Evolutionary conservation across 176 grass and related monocot genomes (phyloP), one percentile per base, ranked within the genome.

Genomic region (Rhynchospora breviuscula): DNA sequence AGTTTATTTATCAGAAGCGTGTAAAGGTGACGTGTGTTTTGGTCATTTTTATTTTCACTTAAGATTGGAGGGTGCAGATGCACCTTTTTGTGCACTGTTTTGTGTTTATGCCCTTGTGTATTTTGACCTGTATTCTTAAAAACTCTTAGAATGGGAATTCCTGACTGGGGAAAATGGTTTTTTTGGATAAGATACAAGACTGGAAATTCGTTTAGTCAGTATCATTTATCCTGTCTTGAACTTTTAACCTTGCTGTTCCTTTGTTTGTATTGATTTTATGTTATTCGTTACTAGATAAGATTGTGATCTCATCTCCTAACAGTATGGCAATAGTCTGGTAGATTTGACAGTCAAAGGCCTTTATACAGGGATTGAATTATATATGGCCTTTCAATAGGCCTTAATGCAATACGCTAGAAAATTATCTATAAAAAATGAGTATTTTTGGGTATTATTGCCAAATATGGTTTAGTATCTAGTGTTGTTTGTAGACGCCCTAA

Each of bases 11-110:
- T 64, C 15, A 64, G 62, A 31, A 82, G 80, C 62, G 12, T 82
- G 80, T 82, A 82, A 64, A 64, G 44, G 60, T 82, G 80, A 64
- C 80, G 60, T 54, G 40, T 66, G 25, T 82, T 68, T 82, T 68
- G 79, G 44, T 67, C 19, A 66, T 67, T 82, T 66, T 31, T 19
- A n/a, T 62, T 48, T 48, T 45, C 13, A 35, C 49, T 31, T 57
- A 78, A 57, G 73, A 57, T 56, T 78, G 49, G 51, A 15, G 49
- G 73, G 73, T 78, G 73, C 73, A 78, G 33, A 45, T 64, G 59
- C 59, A 45, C 8, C 59, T 11, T 81, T 29, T 46, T 45, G 31
- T 78, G 72, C 56, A 25, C 73, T 78, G 31, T 1, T 78, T 17
- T 31, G 26, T 57, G 13, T 31, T 33, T 54, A 78, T 2, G 73